phyloP scores from a whole-genome alignment of 2,329 filamentous ascomycete species.

The Nannizziopsis barbatae region DNA sequence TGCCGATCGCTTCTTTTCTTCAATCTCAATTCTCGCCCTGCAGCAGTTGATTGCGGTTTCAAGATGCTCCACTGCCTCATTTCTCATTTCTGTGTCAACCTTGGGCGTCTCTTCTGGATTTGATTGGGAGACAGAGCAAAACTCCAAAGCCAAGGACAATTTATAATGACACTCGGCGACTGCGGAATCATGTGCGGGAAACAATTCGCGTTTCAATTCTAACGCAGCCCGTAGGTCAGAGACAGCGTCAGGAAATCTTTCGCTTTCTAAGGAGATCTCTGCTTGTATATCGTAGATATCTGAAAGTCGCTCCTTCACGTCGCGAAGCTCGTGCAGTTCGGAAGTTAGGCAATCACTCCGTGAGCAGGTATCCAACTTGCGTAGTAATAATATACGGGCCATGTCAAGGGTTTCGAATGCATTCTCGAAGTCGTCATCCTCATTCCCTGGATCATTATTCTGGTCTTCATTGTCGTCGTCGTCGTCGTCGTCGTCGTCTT shows the following conservation, averaged over 20 bases:
- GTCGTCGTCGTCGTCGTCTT: conserved; percentile 62
- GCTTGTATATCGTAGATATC: conserved; percentile 90
- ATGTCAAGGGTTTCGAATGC: conserved; percentile 55
- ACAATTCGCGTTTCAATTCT: conserved; percentile 65
- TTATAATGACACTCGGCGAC: conserved; percentile 95
- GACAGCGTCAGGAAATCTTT: conserved; percentile 81
- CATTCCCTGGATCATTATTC: conserved; percentile 37
- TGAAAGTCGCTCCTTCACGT: conserved; percentile 73
- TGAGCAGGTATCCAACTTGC: conserved; percentile 43
- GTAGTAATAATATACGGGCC: conserved; percentile 47
- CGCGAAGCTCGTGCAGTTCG: conserved; percentile 32
- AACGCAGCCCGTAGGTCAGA: conserved; percentile 69
- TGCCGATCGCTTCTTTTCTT: conserved; percentile 37
- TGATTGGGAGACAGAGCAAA: conserved; percentile 60
- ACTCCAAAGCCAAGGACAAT: conserved; percentile 86
- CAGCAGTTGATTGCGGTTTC: conserved; percentile 51
- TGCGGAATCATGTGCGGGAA: conserved; percentile 67
- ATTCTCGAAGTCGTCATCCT: conserved; percentile 53
- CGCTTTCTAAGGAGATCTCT: conserved; percentile 94
- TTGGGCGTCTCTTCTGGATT: conserved; percentile 29
- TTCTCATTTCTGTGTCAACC: conserved; percentile 45
- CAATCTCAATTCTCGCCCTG: conserved; percentile 43
- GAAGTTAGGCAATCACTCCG: conserved; percentile 34
- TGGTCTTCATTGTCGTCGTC: conserved; percentile 53
- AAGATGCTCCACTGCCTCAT: conserved; percentile 49